phyloP scores from a whole-genome alignment of 768 basidiomycete genomes.

The Lyophyllum atratum region DNA sequence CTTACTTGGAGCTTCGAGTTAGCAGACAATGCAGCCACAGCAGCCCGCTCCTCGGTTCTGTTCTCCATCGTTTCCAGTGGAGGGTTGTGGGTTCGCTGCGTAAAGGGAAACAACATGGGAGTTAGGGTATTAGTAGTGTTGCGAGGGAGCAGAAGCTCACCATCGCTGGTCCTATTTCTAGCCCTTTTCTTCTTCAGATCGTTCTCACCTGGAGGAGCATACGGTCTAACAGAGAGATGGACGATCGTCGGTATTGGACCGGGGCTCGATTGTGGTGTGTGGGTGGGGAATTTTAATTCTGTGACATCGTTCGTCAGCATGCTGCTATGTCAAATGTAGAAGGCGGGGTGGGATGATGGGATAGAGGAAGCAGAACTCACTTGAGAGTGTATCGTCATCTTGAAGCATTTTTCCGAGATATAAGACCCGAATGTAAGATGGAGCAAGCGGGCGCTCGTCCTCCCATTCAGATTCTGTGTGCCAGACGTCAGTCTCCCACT shows the following conservation, averaged over 20 bases:
- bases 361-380: constrained; percentile 39
- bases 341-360: background rate
- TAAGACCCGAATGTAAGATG: constrained; percentile 73
- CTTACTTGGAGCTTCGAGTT: constrained; percentile 3
- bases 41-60: constrained; percentile 11
- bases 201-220: constrained; percentile 50
- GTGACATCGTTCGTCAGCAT: constrained; percentile 4
- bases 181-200: constrained; percentile 57
- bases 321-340: background rate
- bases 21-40: constrained; percentile 24
- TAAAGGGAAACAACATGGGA: background rate
- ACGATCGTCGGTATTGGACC: constrained; percentile 63
- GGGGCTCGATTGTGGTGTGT: constrained; percentile 30
- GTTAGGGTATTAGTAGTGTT: background rate
- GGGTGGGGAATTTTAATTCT: constrained; percentile 44
- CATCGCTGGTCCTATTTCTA: constrained; percentile 25
- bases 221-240: constrained; percentile 72
- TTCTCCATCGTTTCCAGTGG: constrained; percentile 4
- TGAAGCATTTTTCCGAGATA: constrained; percentile 82
- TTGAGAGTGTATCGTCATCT: constrained; percentile 74
- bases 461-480: constrained; percentile 75
- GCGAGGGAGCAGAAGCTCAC: constrained; percentile 20
- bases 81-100: background rate
- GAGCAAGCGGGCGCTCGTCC: constrained; percentile 76
- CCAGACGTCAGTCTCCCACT: background rate